Conservation (phyloP, 1,284 basidiomycete species). For the Quambalaria eucalypti region DNA sequence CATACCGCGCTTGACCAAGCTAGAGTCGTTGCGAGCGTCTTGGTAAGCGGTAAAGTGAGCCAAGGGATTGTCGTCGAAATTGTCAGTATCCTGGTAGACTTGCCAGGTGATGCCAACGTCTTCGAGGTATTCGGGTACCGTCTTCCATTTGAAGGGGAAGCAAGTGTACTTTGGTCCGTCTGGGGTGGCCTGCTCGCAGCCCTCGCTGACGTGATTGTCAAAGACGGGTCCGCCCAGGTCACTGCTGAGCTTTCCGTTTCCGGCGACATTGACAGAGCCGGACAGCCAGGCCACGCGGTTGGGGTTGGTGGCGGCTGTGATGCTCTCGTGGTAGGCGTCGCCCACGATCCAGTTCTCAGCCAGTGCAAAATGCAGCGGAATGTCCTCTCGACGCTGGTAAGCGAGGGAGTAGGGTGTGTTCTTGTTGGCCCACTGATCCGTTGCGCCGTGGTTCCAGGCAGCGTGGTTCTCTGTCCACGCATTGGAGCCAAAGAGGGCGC, state of each 20-base stretch:
- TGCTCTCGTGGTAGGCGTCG: slow-evolving; percentile 32
- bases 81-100: slow-evolving; percentile 25
- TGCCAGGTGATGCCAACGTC: slow-evolving; percentile 25
- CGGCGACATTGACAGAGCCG: slow-evolving; percentile 14
- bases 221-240: slow-evolving; percentile 16
- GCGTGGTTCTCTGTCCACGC: slow-evolving; percentile 29
- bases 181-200: slow-evolving; percentile 7
- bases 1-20: slow-evolving; percentile 14
- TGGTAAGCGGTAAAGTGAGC: slow-evolving; percentile 12
- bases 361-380: slow-evolving; percentile 29
- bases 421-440: slow-evolving; percentile 26
- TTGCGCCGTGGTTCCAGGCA: slow-evolving; percentile 28
- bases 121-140: slow-evolving; percentile 28
- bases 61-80: slow-evolving; percentile 26
- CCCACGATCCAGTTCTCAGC: slow-evolving; percentile 30
- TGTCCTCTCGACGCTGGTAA: slow-evolving; percentile 27
- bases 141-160: slow-evolving; percentile 29
- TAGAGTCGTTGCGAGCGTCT: slow-evolving; percentile 10
- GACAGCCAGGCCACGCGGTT: slow-evolving; percentile 28
- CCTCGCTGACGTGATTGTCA: slow-evolving; percentile 13
- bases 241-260: neutral
- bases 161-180: slow-evolving; percentile 14
- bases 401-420: slow-evolving; percentile 34
- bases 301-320: slow-evolving; percentile 27
- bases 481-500: slow-evolving; percentile 32